Base-by-base conservation (phyloP, 2,329 filamentous ascomycete species). In the Penicillium sclerotiorum region DNA sequence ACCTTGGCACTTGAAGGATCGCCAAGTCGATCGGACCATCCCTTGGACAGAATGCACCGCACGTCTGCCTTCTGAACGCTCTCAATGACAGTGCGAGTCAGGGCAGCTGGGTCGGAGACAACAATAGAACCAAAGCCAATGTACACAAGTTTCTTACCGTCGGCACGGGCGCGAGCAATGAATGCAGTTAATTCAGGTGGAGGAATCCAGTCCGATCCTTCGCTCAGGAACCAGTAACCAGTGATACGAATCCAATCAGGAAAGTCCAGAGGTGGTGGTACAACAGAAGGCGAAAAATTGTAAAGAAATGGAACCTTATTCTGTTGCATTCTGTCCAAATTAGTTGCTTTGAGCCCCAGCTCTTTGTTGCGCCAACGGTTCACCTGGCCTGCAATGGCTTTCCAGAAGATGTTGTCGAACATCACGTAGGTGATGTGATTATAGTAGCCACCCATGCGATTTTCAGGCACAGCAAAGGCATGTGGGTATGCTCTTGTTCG, bases 291-390 rank as follows among this genome's bases (percentile, higher is more conserved):
- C 48, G 90, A 95, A 70, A 96, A 97, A 73, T 96, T 97, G 77
- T 99, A 99, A 38, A 99, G 73, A 71, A 99, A 99, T 0, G 94
- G 94, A n/a, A 96, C 90, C 69, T 95, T 95, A 76, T 96, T 96
- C 2, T 89, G 87, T 73, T 96, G 91, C 83, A 99, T 84, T 74
- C 92, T 95, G 67, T 94, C 89, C 36, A 96, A 76, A 50, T 78
- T 90, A 1, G 94, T 99, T 56, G 85, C 87, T 44, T 87, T 88
- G 22, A 99, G 76, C 0, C 85, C 83, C 5, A 99, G 80, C 20
- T 86, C 82, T 57, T 85, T 88, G 68, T 90, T 90, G 56, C 94
- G 85, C 94, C 94, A 99, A 46, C 85, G 81, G 71, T 99, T 99
- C 66, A 99, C 83, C 69, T 97, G 94, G 9, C 88, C 84, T 0